phyloP scores from a whole-genome alignment of 2,329 filamentous ascomycete species.

The Fusarium continuum region DNA sequence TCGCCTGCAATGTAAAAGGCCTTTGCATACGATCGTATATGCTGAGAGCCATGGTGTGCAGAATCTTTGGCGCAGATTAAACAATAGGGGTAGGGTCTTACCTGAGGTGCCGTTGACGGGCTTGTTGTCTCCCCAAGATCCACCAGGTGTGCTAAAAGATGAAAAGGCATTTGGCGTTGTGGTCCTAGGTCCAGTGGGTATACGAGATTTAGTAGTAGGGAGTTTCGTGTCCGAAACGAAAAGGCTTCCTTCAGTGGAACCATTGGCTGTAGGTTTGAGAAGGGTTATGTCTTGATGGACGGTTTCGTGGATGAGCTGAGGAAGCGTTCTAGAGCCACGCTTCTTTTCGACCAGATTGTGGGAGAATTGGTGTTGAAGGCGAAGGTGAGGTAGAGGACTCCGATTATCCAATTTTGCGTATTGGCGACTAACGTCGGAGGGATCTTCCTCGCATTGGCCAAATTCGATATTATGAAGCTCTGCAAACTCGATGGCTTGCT shows the following conservation, averaged over 20 bases:
- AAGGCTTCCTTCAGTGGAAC: conserved; percentile 42
- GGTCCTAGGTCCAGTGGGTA: conserved; percentile 8
- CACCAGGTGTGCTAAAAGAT: conserved; percentile 7
- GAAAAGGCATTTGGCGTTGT: conserved; percentile 26
- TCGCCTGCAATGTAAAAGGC: conserved; percentile 34
- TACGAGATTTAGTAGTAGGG: conserved; percentile 2
- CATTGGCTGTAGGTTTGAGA: conserved; percentile 17
- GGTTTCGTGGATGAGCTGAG: conserved; percentile 65
- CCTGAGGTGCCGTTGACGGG: conserved; percentile 33
- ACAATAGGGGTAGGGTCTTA: conserved; percentile 34
- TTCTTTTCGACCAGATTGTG: conserved; percentile 67
- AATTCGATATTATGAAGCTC: conserved; percentile 66
- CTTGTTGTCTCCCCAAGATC: conserved; percentile 8
- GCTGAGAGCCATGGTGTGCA: conserved; percentile 30
- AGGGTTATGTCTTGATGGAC: conserved; percentile 54
- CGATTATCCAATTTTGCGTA: conserved; percentile 58
- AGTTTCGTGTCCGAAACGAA: conserved; percentile 40
- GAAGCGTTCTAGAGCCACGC: conserved; percentile 60
- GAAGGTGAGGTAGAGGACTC: conserved; percentile 57
- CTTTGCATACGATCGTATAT: conserved; percentile 12
- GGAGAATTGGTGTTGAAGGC: conserved; percentile 66
- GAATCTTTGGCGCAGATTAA: conserved; percentile 41
- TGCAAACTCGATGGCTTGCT: conserved; percentile 72
- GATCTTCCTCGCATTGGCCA: conserved; percentile 47
- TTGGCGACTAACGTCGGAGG: conserved; percentile 49